Evolutionary conservation across 1,139 yeast species (phyloP), one percentile per base, ranked within the genome.

Genomic region (Pichia sp.): DNA sequence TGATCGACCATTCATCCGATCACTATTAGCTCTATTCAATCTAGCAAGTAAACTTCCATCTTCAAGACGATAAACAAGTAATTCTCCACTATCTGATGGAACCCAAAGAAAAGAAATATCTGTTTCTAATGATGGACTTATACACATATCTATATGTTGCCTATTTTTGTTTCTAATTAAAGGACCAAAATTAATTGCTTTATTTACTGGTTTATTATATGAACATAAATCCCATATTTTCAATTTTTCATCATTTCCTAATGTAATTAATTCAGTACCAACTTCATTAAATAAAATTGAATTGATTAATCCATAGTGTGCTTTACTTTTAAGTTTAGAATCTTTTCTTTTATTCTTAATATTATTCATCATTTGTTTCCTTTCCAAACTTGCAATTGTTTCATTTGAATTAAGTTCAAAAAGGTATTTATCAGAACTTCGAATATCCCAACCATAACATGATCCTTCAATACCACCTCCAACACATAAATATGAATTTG

Each of bases 71-170:
- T 74, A 83, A 43, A 87, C 73, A 44, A 83, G 74, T 0, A 89
- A 67, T 57, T 88, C 95, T 4, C 95, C 94, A 52, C 75, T 81
- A 60, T 89, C 96, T 0, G 92, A 76, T 4, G 94, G 88, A 57
- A 79, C 80, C 62, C 87, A 68, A 40, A 86, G 64, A 58, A 79
- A 75, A 52, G 80, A 84, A 37, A 75, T 60, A 50, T 75, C 78
- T 27, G 77, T 69, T 65, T 79, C 83, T 18, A 60, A 52, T 1
- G 63, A 56, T 3, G 79, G 74, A 46, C 73, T 76, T 3, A 78
- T 58, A 32, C 73, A 62, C 48, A 77, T 59, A 4, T 79, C 76
- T 0, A 76, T 65, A 10, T 71, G 67, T 53, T 76, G 82, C 18
- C 74, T 71, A 43, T 76, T 69, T 55, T 81, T 78, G 62, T 86